These are phyloP conservation scores for Raddia guianensis DNA, from an alignment of 176 grass and related monocot species.

Conservation along the genomic window DNA sequence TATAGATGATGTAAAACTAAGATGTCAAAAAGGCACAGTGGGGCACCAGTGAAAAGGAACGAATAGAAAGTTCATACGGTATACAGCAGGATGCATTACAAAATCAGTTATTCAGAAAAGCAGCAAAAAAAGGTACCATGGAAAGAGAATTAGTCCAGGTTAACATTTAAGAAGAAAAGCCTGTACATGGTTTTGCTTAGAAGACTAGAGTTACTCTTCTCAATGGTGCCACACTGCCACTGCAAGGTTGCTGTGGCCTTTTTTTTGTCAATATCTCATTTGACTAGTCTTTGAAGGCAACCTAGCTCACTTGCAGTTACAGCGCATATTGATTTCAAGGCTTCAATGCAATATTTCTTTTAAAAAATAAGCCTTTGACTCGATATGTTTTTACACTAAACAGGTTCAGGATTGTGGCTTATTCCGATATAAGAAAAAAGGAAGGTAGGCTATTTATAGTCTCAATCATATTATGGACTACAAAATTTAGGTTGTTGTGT, in stretches of 20 bases:
- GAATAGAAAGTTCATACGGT: slow-evolving; percentile 21
- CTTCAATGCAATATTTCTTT: background rate
- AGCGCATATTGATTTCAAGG: slow-evolving; percentile 18
- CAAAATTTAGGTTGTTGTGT: background rate
- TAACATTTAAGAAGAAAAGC: slow-evolving; percentile 36
- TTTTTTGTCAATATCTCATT: slow-evolving; percentile 40
- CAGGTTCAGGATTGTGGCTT: background rate
- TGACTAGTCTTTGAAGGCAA: slow-evolving; percentile 44
- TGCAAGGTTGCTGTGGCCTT: slow-evolving; percentile 18
- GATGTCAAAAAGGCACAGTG: slow-evolving; percentile 25
- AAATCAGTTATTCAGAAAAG: slow-evolving; percentile 44
- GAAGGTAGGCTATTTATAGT: slow-evolving; percentile 1
- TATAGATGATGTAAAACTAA: slow-evolving; percentile 36
- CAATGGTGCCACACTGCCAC: slow-evolving; percentile 25
- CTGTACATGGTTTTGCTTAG: slow-evolving; percentile 42
- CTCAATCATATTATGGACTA: background rate
- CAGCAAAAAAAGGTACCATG: slow-evolving; percentile 11
- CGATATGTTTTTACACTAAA: background rate
- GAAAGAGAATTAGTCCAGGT: slow-evolving; percentile 31
- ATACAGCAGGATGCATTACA: slow-evolving; percentile 32
- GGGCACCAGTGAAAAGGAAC: slow-evolving; percentile 24
- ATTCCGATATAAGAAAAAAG: background rate
- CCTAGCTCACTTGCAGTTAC: slow-evolving; percentile 34
- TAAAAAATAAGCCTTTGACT: background rate
- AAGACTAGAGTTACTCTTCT: slow-evolving; percentile 35